Evolutionary conservation across 208 protist species (phyloP), one percentile per base, ranked within the genome.

Genomic region (Acanthamoeba rhysodes): DNA sequence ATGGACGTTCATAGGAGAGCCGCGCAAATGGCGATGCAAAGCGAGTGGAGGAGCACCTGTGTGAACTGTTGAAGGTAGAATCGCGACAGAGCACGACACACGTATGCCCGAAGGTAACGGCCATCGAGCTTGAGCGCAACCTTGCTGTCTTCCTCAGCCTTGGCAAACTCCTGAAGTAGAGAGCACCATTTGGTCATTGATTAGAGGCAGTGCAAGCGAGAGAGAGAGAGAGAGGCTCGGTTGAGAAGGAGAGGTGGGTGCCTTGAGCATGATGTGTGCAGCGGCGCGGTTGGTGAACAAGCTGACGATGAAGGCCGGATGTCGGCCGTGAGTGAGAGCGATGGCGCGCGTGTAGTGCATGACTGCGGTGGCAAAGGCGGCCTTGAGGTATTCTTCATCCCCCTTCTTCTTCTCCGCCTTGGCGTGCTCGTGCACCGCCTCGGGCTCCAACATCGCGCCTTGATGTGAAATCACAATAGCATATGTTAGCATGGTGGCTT

Each of bases 271-370:
- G 55, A 93, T 70, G 64, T 93, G 87, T 6, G 87, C 87, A 22
- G 62, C 62, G 27, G 87, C 87, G 9, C 87, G 55, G 62, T 93
- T 70, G 64, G 64, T 76, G 41, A 93, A 93, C 20, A 93, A 32
- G 27, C 62, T 93, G 32, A 93, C 87, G 34, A 93, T 62, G 32
- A 93, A 93, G 64, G 64, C 62, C 34, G 87, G 87, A 55, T 93
- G 55, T 76, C 64, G 55, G 34, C 87, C 87, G 80, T 88, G 80
- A 4, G 34, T 57, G n/a, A 93, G 62, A 24, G 87, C 87, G 37
- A 93, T 93, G 29, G 87, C 55, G 9, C 64, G 55, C 27, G 87
- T 93, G 62, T 93, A 93, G 87, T 93, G 87, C 87, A 93, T 76
- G 4, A 93, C 87, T 4, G 87, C 87, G n/a, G 87, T 78, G 24